Evolutionary conservation across 192 early-diverging fungal species (phyloP).

Genomic region (Phycomyces nitens): DNA sequence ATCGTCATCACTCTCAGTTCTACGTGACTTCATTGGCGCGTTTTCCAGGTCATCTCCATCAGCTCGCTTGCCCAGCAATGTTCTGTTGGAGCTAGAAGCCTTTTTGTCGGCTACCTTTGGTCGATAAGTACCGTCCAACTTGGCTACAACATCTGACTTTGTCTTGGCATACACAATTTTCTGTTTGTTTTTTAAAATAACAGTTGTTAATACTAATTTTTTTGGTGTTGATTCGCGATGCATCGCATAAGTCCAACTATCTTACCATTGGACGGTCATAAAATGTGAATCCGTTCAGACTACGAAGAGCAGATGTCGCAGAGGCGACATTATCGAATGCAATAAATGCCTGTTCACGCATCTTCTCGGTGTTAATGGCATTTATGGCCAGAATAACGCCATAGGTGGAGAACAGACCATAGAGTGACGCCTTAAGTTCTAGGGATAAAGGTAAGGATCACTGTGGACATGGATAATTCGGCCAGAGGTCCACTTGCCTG

Average conservation of each 20-base stretch:
- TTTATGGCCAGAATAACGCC: conserved; percentile 87
- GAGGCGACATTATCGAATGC: conserved; percentile 81
- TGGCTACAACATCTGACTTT: conserved; percentile 70
- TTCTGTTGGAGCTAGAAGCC: background rate
- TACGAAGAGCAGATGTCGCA: conserved; percentile 82
- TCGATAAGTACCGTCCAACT: conserved; percentile 60
- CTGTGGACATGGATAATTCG: no score
- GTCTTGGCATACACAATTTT: conserved; percentile 72
- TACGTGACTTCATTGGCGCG: conserved; percentile 10
- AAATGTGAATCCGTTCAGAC: conserved; percentile 84
- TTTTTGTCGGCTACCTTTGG: conserved; percentile 19
- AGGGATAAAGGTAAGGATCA: background rate
- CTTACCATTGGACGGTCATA: conserved; percentile 80
- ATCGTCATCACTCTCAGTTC: conserved; percentile 22
- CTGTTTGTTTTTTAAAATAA: conserved; percentile 33
- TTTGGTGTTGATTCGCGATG: no score
- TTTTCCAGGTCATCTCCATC: conserved; percentile 15
- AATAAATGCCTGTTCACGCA: conserved; percentile 94
- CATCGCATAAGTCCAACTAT: background rate
- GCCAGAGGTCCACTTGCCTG: conserved; percentile 46
- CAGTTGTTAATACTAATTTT: background rate
- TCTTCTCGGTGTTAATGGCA: conserved; percentile 71
- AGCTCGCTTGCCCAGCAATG: conserved; percentile 18
- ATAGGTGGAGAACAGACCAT: conserved; percentile 82
- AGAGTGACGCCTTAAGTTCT: conserved; percentile 72